phyloP scores from a whole-genome alignment of 768 basidiomycete genomes.

The Lactifluus volemus region DNA sequence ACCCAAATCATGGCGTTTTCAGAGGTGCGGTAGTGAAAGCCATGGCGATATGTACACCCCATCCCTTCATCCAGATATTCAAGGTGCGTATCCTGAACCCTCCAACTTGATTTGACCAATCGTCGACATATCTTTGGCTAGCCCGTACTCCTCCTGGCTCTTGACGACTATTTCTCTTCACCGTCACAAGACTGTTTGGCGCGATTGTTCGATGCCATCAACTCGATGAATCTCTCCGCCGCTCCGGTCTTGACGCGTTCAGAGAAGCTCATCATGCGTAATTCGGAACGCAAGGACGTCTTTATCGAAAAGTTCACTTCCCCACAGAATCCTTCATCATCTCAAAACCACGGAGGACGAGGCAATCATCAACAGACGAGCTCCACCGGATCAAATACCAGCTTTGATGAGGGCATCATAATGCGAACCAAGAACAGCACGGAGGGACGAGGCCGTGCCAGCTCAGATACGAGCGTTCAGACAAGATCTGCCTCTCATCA shows the following conservation, averaged over 20 bases:
- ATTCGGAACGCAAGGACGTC: slow-evolving; percentile 85
- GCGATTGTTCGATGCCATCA: slow-evolving; percentile 86
- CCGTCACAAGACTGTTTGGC: slow-evolving; percentile 88
- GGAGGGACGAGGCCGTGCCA: slow-evolving; percentile 6
- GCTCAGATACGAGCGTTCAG: slow-evolving; percentile 8
- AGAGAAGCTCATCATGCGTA: slow-evolving; percentile 86
- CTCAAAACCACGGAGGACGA: slow-evolving; percentile 1
- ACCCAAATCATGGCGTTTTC: neutral
- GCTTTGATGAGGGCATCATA: slow-evolving; percentile 62
- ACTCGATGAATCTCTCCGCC: slow-evolving; percentile 78
- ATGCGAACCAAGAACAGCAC: slow-evolving; percentile 26
- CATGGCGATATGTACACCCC: slow-evolving; percentile 85
- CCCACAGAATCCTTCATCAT: neutral
- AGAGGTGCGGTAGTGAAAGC: slow-evolving; percentile 95
- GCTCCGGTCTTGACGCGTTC: slow-evolving; percentile 69
- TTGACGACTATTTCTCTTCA: slow-evolving; percentile 88
- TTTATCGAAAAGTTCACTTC: slow-evolving; percentile 72
- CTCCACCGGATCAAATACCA: slow-evolving; percentile 47
- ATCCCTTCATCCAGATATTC: slow-evolving; percentile 94
- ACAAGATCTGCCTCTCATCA: slow-evolving; percentile 19
- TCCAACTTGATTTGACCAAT: neutral
- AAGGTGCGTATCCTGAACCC: slow-evolving; percentile 44
- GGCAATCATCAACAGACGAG: slow-evolving; percentile 18
- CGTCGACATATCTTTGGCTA: slow-evolving; percentile 27
- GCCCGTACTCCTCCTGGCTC: slow-evolving; percentile 88